These are phyloP conservation scores for Sporothrix sp. DNA, from an alignment of 2,329 filamentous ascomycete genomes.

Conservation along the genomic window DNA sequence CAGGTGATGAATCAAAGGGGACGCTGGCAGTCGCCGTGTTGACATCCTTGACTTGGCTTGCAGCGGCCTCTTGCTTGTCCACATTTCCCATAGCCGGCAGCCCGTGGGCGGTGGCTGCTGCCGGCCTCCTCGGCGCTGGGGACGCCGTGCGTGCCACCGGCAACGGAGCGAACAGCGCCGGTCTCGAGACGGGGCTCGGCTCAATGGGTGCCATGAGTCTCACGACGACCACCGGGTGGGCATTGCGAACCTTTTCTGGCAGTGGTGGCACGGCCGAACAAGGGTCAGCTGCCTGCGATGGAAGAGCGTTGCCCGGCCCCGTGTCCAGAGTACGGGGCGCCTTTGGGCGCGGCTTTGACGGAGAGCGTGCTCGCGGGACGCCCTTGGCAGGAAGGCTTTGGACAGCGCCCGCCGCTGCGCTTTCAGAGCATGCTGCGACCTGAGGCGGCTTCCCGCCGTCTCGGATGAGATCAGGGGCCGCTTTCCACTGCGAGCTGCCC, in stretches of 20 bases:
- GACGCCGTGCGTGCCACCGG: not conserved
- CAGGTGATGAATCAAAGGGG: not conserved
- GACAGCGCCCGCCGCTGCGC: too few species aligned
- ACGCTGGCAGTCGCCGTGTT: not conserved
- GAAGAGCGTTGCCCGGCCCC: too few species aligned
- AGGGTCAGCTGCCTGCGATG: too few species aligned
- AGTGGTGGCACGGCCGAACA: too few species aligned
- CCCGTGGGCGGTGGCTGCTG: too few species aligned
- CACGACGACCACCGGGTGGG: not conserved
- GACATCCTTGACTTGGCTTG: not conserved
- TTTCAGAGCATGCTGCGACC: not conserved
- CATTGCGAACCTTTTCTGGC: too few species aligned
- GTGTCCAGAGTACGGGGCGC: too few species aligned
- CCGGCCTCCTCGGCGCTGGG: too few species aligned
- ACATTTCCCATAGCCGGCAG: too few species aligned
- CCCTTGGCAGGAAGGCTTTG: too few species aligned
- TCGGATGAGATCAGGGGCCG: not conserved
- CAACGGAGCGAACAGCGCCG: not conserved
- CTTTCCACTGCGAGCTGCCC: not conserved
- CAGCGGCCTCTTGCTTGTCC: too few species aligned
- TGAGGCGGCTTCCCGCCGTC: not conserved
- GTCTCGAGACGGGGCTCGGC: constrained; percentile 11
- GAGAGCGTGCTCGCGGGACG: too few species aligned
- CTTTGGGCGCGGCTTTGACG: not conserved
- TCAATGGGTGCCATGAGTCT: constrained; percentile 16